A percentile compares a stretch with the other conserved stretches of the same genome.
Evolutionary conservation across 352 stramenopile genomes (phyloP).

Genomic region (Elongisporangium prolatum): DNA sequence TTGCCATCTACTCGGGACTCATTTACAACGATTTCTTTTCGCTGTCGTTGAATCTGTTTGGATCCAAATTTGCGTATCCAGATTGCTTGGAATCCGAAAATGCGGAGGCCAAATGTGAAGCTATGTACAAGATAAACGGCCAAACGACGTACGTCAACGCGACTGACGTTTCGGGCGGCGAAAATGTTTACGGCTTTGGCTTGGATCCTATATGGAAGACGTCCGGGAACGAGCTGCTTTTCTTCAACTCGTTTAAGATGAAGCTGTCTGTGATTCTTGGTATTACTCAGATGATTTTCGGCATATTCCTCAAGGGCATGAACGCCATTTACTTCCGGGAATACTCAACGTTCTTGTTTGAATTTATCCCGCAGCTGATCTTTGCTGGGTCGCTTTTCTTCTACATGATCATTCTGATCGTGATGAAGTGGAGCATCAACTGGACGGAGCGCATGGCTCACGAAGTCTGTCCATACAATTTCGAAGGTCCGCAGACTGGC

Average conservation of each 20-base stretch:
- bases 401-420: slow-evolving; percentile 99
- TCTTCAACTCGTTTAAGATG: slow-evolving; percentile 99
- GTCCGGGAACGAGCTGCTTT: slow-evolving; percentile 96
- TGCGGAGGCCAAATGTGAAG: slow-evolving; percentile 53
- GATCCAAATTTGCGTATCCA: slow-evolving; percentile 91
- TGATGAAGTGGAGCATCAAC: slow-evolving; percentile 99
- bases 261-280: slow-evolving; percentile 99
- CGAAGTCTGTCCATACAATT: slow-evolving; percentile 93
- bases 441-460: slow-evolving; percentile 94
- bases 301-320: slow-evolving; percentile 94
- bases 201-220: slow-evolving; percentile 98
- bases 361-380: slow-evolving; percentile 96
- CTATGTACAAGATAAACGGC: slow-evolving; percentile 71
- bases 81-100: slow-evolving; percentile 63
- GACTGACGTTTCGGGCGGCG: slow-evolving; percentile 67
- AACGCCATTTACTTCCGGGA: slow-evolving; percentile 98
- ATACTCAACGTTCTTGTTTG: slow-evolving; percentile 94
- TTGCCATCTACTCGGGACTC: slow-evolving; percentile 96
- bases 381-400: slow-evolving; percentile 97
- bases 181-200: slow-evolving; percentile 96
- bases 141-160: slow-evolving; percentile 68
- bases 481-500: slow-evolving; percentile 90
- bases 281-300: slow-evolving; percentile 98
- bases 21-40: slow-evolving; percentile 99
- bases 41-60: slow-evolving; percentile 96